Conservation (phyloP, 768 basidiomycete genomes). For the Kwoniella sp. region DNA sequence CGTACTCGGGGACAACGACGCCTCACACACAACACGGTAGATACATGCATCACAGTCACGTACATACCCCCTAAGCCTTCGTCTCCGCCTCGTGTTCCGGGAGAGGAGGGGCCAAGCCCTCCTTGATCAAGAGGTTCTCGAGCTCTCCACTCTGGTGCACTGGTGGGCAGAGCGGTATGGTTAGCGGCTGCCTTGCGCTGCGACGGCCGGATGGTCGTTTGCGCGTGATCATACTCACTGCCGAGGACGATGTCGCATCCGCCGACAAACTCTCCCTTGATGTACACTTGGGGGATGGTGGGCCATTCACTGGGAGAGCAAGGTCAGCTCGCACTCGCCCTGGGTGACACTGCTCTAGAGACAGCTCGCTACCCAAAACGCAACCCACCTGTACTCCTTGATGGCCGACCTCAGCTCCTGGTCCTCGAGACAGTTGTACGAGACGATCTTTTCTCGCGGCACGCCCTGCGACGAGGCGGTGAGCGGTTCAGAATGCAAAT, state of each 20-base stretch:
- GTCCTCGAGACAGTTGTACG: conserved; percentile 87
- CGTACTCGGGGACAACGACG: no score
- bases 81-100: conserved; percentile 24
- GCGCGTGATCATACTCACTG: conserved; percentile 58
- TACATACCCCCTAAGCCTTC: conserved; percentile 5
- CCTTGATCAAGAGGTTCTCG: conserved; percentile 70
- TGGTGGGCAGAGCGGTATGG: conserved; percentile 41
- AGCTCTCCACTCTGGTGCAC: conserved; percentile 97
- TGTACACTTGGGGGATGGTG: conserved; percentile 90
- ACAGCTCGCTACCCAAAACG: neutral
- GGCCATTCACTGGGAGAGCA: conserved; percentile 91
- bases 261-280: conserved; percentile 91
- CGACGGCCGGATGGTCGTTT: neutral
- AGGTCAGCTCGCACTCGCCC: no score
- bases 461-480: conserved; percentile 60
- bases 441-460: conserved; percentile 70
- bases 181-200: neutral
- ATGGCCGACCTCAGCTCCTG: conserved; percentile 74
- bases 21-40: no score
- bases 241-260: conserved; percentile 91
- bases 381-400: conserved; percentile 91
- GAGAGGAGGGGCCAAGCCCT: conserved; percentile 63
- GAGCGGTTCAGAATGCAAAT: neutral
- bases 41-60: neutral
- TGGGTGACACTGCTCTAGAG: no score